Conservation (phyloP, 208 protist genomes). For the Trypanosoma brucei region DNA sequence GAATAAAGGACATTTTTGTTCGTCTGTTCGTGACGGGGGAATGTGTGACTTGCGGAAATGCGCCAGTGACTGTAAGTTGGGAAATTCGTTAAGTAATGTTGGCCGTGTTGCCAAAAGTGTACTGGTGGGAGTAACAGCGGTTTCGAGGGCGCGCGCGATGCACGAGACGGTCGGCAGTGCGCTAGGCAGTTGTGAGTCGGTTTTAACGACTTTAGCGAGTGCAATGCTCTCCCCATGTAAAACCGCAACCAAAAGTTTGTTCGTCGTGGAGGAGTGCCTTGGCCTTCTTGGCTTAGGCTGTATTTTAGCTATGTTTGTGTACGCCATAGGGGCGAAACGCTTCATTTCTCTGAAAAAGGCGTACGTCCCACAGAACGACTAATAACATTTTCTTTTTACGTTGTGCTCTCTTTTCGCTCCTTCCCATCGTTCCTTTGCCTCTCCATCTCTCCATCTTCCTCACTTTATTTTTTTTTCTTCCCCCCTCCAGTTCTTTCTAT, state of each 20-base stretch:
- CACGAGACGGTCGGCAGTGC: conserved; percentile 8
- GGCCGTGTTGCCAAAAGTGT: conserved; percentile 7
- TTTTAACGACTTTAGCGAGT: conserved; percentile 19
- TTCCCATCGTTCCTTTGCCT: conserved; percentile 10
- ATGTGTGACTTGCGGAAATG: conserved; percentile 9
- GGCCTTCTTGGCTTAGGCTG: conserved; percentile 25
- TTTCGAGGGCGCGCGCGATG: neutral
- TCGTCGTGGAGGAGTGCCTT: conserved; percentile 16
- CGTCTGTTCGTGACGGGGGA: too few relatives aligned
- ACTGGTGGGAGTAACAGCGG: conserved; percentile 2
- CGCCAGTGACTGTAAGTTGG: conserved; percentile 1
- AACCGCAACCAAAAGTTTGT: conserved; percentile 1
- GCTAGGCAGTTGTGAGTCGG: conserved; percentile 15
- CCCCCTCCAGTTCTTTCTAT: neutral
- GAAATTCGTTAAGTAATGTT: conserved; percentile 9
- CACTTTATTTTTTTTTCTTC: conserved; percentile 8
- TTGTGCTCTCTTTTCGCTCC: neutral
- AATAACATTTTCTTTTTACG: neutral
- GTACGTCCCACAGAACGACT: conserved; percentile 26
- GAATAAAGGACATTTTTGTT: conserved; percentile 11
- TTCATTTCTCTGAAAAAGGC: conserved; percentile 41
- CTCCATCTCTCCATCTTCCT: conserved; percentile 5
- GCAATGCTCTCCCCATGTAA: conserved; percentile 22
- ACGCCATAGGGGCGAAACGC: conserved; percentile 36
- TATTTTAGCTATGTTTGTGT: conserved; percentile 26